These are phyloP conservation scores for Diaporthe sp. DNA, from an alignment of 2,329 filamentous ascomycete species.

Conservation along the genomic window DNA sequence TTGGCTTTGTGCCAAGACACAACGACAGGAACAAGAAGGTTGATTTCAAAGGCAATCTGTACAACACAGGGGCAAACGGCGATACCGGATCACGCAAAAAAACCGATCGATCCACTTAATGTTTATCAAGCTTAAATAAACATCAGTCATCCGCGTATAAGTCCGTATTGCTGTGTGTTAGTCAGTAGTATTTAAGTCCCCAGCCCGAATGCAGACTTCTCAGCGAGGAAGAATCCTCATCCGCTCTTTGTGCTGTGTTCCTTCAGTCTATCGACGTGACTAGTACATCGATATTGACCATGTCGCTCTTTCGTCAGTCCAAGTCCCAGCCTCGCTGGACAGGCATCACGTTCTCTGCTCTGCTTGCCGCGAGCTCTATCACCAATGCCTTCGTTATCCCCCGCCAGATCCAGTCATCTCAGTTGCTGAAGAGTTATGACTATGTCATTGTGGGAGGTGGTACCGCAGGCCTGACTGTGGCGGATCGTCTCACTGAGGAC, in stretches of 20 bases:
- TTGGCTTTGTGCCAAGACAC: conserved; percentile 3
- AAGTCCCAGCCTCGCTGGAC: conserved; percentile 30
- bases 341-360: conserved; percentile 15
- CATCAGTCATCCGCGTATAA: neutral
- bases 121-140: neutral
- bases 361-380: conserved; percentile 32
- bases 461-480: conserved; percentile 45
- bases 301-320: conserved; percentile 16
- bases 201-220: no score
- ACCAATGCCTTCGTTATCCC: conserved; percentile 28
- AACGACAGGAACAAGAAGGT: conserved; percentile 5
- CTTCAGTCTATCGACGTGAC: conserved; percentile 1
- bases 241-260: neutral
- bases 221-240: neutral
- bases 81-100: conserved; percentile 21
- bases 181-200: neutral
- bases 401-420: conserved; percentile 11
- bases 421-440: conserved; percentile 41
- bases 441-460: conserved; percentile 45
- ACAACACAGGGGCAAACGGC: conserved; percentile 8
- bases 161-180: neutral
- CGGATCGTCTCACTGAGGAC: conserved; percentile 45
- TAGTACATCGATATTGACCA: conserved; percentile 1
- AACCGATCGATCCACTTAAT: neutral
- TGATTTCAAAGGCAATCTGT: neutral